These are phyloP conservation scores for Haplographium delicatum DNA, from an alignment of 495 filamentous ascomycete species.

Conservation along the genomic window DNA sequence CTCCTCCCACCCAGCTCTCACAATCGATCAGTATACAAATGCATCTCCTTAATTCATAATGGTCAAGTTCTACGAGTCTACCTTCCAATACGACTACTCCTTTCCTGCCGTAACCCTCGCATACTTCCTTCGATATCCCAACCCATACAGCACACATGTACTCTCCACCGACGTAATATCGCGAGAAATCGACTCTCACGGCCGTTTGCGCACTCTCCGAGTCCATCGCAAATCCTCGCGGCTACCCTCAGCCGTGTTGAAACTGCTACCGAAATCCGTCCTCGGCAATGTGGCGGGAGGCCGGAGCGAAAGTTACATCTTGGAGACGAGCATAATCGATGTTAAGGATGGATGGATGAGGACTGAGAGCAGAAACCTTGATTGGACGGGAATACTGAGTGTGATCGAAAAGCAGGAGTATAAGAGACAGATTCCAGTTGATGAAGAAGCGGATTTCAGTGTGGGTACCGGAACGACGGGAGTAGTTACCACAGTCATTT, in stretches of 20 bases:
- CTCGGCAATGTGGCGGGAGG: constrained; percentile 62
- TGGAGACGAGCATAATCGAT: constrained; percentile 88
- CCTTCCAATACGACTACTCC: constrained; percentile 85
- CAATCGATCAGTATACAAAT: constrained; percentile 12
- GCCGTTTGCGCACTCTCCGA: constrained; percentile 80
- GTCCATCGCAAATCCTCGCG: constrained; percentile 93
- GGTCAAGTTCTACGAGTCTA: constrained; percentile 86
- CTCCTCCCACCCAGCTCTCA: neutral
- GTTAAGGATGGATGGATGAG: constrained; percentile 84
- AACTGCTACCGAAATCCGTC: constrained; percentile 66
- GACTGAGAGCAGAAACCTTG: constrained; percentile 78
- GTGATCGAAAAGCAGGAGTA: constrained; percentile 88
- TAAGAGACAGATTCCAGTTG: constrained; percentile 22
- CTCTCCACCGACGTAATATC: constrained; percentile 94
- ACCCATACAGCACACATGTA: constrained; percentile 93
- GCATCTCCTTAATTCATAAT: constrained; percentile 32
- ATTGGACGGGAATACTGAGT: constrained; percentile 86
- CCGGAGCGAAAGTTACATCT: constrained; percentile 73
- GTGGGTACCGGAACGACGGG: constrained; percentile 58
- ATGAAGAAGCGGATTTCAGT: constrained; percentile 24
- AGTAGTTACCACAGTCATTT: constrained; percentile 78
- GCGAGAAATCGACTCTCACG: constrained; percentile 71
- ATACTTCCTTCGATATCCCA: constrained; percentile 98
- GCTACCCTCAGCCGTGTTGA: constrained; percentile 74
- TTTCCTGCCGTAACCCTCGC: constrained; percentile 88